A percentile compares a stretch with the other conserved stretches of the same genome.
Conservation (phyloP, 179 eudicot species). For the Silene noctiflora region DNA sequence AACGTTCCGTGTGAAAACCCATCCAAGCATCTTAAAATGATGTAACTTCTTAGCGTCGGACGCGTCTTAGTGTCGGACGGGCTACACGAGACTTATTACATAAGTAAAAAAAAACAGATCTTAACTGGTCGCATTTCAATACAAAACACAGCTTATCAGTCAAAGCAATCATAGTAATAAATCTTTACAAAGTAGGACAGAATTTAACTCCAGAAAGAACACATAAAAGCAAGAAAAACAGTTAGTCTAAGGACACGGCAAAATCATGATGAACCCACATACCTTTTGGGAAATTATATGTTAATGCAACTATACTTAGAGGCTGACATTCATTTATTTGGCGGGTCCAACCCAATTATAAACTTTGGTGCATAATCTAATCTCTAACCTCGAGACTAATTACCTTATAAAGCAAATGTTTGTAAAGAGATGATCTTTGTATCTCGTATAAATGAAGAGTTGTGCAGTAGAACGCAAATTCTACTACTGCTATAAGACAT, state of each 20-base stretch:
- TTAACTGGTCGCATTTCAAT: conserved; percentile 5
- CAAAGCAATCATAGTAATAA: conserved; percentile 29
- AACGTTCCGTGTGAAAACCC: not conserved
- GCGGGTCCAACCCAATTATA: not conserved
- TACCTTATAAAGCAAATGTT: no score
- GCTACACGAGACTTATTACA: no score
- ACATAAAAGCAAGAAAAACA: conserved; percentile 19
- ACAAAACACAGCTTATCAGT: conserved; percentile 19
- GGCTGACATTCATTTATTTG: conserved; percentile 13
- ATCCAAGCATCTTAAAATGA: not conserved
- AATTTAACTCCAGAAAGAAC: conserved; percentile 19
- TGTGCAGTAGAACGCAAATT: not conserved
- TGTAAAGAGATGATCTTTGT: no score
- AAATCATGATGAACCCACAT: conserved; percentile 29
- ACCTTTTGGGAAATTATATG: conserved; percentile 19
- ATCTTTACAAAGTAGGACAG: conserved; percentile 3
- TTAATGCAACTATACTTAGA: conserved; percentile 14
- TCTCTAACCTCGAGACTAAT: not conserved
- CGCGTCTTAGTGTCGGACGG: not conserved
- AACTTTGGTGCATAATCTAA: not conserved
- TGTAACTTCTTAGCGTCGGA: not conserved
- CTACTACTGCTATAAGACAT: not conserved
- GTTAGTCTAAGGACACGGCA: conserved; percentile 35
- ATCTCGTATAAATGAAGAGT: no score
- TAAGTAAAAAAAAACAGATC: no score